Base-by-base conservation (phyloP, 768 basidiomycete species). In the Calocera viscosa region DNA sequence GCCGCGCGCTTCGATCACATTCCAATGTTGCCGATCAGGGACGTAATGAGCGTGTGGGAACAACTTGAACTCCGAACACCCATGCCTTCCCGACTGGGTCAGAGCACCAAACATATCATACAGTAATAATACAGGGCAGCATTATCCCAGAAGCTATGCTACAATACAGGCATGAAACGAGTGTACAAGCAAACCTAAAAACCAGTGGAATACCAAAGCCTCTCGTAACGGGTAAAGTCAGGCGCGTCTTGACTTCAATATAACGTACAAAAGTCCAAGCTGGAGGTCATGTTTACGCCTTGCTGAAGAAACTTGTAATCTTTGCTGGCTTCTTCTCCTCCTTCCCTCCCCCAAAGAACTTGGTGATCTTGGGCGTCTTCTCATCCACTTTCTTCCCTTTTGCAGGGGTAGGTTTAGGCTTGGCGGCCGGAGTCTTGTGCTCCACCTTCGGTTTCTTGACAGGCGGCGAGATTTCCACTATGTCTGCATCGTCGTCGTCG, bases 1-100 rank as follows among this genome's bases (percentile, higher is more conserved):
- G 11, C 19, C 53, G 30, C 53, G 30, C 43, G 53, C 22, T 32
- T 60, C 53, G 53, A 60, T 60, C 53, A 60, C 53, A 60, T 60
- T 60, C 53, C 53, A 16, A 11, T 17, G 14, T 30, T 60, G 26
- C 22, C 53, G 53, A 60, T 60, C 53, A 60, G 53, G 53, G 53
- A 60, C 53, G 53, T 47, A 17, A 47, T 47, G 35, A 38, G 14
- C 14, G 35, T 38, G 14, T 5, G 14, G 35, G 5, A 38, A n/a
- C n/a, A n/a, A n/a, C n/a, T 38, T 5, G 7, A 38, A 14, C 35
- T 38, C 35, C 35, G 35, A 14, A 38, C 5, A 38, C 35, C 35
- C 35, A 38, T 14, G 35, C 35, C 7, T 14, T 38, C 35, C 5
- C 35, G 14, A 5, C 35, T 38, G 7, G 7, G 7, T 5, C 7